Base-by-base conservation (phyloP, 2,329 filamentous ascomycete genomes). In the Pseudopithomyces chartarum region DNA sequence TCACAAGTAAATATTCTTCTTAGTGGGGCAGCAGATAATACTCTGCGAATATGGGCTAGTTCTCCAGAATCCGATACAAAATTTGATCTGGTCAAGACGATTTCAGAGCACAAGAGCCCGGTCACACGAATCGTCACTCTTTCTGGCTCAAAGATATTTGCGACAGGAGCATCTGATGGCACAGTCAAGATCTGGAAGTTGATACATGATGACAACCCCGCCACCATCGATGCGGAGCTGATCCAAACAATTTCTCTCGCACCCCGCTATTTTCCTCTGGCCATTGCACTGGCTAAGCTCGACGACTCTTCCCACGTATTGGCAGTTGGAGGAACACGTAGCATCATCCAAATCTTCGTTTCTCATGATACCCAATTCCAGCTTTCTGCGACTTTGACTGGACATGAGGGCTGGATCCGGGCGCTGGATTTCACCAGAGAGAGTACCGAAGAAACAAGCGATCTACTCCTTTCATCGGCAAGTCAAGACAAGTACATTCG, bases 401-500 rank as follows among this genome's bases (percentile, higher is more conserved):
- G 95, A 3, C 95, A 99, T 68, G 95, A 99, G 76, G 94, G 91
- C 55, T 99, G 95, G 95, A 87, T 99, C 45, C 84, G 94, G 46
- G 94, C 92, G 13, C 81, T 99, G 12, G 88, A 88, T 60, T 95
- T 99, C 64, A 85, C 86, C 1, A 80, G 80, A 57, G 90, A 95
- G 69, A 83, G 76, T 13, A 71, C 79, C 1, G 77, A 78, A 20
- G 63, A 76, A 0, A 75, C 79, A 0, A 85, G 85, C 51, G 93
- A 97, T 71, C 73, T 96, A 3, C 78, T 98, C 20, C 83, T 99
- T 19, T 92, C 94, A 0, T 98, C 94, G 11, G 93, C 93, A 20
- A 98, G 94, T 72, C 95, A 99, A 75, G 95, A 99, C 76, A 97
- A 96, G 78, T 99, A 98, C 69, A 89, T 98, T 57, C 90, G 95